Percentiles rank a stretch among this genome's conserved stretches.
phyloP scores from a whole-genome alignment of 2,329 filamentous ascomycete genomes.

The Aureobasidium sp. region DNA sequence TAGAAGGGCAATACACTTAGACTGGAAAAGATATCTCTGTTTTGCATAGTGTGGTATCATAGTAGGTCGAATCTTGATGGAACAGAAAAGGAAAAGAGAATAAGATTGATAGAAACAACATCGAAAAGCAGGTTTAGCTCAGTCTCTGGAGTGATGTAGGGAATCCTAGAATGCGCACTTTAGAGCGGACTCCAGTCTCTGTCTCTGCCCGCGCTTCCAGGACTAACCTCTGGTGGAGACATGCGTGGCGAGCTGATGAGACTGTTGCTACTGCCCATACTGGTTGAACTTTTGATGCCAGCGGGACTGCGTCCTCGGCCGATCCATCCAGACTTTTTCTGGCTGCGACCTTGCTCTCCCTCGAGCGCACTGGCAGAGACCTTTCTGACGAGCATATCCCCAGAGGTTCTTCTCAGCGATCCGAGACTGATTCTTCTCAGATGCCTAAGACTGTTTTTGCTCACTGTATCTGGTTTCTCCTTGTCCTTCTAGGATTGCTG shows the following conservation, averaged over 20 bases:
- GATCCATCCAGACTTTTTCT: not conserved
- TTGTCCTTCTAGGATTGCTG: not conserved
- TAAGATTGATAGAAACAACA: too few species aligned
- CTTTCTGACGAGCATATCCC: not conserved
- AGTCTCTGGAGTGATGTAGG: too few species aligned
- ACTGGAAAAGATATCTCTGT: too few species aligned
- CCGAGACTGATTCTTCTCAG: not conserved
- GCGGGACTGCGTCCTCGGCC: not conserved
- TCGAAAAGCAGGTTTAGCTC: too few species aligned
- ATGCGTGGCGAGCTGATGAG: not conserved
- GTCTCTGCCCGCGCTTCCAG: too few species aligned
- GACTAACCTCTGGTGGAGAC: not conserved
- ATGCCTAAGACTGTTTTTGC: not conserved
- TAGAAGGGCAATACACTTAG: too few species aligned
- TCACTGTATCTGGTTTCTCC: not conserved
- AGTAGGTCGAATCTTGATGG: too few species aligned
- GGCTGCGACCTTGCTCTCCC: not conserved
- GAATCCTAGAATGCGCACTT: too few species aligned
- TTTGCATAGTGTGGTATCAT: too few species aligned
- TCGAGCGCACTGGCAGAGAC: not conserved
- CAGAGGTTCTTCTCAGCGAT: not conserved
- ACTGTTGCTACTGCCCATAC: not conserved
- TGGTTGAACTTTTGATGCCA: not conserved
- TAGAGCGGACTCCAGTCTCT: too few species aligned
- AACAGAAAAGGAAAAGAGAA: too few species aligned